Evolutionary conservation across 192 early-diverging fungal species (phyloP).

Genomic region (Globomyces pollinis-pini): DNA sequence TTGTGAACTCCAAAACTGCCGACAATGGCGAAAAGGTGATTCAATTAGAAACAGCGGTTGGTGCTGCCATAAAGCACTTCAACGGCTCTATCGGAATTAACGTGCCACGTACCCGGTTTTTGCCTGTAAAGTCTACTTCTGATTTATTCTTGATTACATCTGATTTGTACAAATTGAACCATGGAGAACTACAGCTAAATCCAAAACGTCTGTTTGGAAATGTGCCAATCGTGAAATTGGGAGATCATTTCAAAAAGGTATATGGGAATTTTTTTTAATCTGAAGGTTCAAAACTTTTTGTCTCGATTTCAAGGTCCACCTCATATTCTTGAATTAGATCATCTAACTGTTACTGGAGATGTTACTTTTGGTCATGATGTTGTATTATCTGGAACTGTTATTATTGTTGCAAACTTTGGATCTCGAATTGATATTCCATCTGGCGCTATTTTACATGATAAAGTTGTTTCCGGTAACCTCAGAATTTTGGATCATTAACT

Average conservation of each 20-base stretch:
- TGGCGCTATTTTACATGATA: constrained; percentile 91
- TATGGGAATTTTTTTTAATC: not conserved
- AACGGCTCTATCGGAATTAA: constrained; percentile 90
- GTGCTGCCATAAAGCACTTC: constrained; percentile 98
- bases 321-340: constrained; percentile 94
- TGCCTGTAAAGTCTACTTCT: constrained; percentile 97
- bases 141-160: constrained; percentile 96
- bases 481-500: constrained; percentile 62
- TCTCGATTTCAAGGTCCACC: constrained; percentile 87
- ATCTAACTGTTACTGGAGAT: constrained; percentile 96
- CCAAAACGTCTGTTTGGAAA: constrained; percentile 89
- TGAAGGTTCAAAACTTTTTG: constrained; percentile 69
- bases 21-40: constrained; percentile 92
- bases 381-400: constrained; percentile 82
- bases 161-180: constrained; percentile 86
- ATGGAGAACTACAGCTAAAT: constrained; percentile 87
- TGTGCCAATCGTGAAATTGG: constrained; percentile 91
- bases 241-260: constrained; percentile 98
- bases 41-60: constrained; percentile 98
- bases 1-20: constrained; percentile 93
- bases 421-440: constrained; percentile 94
- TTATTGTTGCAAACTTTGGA: constrained; percentile 98
- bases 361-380: constrained; percentile 95
- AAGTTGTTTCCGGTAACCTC: constrained; percentile 95
- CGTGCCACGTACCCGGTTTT: constrained; percentile 94